These are phyloP conservation scores for Gentiana straminea DNA, from an alignment of 257 asterid species.

Conservation along the genomic window DNA sequence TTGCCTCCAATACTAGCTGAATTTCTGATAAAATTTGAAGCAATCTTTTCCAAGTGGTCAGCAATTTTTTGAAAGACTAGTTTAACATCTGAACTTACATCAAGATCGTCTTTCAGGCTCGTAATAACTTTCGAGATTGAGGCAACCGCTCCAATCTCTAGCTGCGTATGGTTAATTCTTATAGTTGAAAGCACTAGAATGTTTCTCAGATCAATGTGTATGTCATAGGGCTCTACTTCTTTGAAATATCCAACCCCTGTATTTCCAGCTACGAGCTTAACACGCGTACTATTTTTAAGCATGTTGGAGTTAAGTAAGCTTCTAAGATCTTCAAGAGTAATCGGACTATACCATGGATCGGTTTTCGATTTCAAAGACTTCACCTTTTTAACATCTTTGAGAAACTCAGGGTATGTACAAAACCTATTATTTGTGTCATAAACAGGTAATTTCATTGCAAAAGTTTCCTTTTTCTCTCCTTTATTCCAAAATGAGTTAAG, in stretches of 20 bases:
- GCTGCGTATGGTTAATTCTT: constrained; percentile 24
- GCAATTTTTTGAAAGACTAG: constrained; percentile 35
- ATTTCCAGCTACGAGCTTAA: constrained; percentile 52
- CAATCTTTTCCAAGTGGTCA: constrained; percentile 58
- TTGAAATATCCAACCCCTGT: constrained; percentile 57
- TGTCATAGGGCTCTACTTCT: constrained; percentile 32
- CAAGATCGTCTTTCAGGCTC: constrained; percentile 20
- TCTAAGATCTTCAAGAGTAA: constrained; percentile 39
- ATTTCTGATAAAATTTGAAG: constrained; percentile 46
- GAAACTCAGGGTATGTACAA: constrained; percentile 25
- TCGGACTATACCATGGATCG: constrained; percentile 51
- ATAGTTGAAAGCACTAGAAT: constrained; percentile 43
- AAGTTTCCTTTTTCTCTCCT: constrained; percentile 29
- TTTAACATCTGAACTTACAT: constrained; percentile 14
- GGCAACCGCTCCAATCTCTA: constrained; percentile 55
- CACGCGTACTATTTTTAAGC: constrained; percentile 16
- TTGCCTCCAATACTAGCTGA: constrained; percentile 63
- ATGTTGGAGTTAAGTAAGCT: constrained; percentile 28
- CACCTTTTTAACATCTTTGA: constrained; percentile 15
- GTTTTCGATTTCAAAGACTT: constrained; percentile 24
- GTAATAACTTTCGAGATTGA: constrained; percentile 41
- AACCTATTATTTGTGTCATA: constrained; percentile 25
- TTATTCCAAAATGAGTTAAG: constrained; percentile 48
- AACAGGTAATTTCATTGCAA: constrained; percentile 26
- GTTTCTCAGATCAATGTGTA: constrained; percentile 42